Evolutionary conservation across 2,329 filamentous ascomycete species (phyloP), one percentile per base, ranked within the genome.

Genomic region (Cercospora sp.): DNA sequence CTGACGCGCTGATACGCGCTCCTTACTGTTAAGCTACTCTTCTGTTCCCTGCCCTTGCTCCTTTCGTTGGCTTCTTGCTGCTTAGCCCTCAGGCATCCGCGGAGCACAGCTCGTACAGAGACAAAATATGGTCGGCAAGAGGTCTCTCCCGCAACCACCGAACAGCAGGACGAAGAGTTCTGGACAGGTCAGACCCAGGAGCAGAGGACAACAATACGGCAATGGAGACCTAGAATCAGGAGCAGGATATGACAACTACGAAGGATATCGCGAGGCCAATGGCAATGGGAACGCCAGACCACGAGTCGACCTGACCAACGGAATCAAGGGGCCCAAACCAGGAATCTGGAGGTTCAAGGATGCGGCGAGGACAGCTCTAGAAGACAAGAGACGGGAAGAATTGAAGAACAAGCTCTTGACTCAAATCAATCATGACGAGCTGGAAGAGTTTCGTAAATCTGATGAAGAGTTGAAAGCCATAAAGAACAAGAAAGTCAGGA

Each of bases 381-480:
- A 82, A 66, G 79, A 83, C 66, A 76, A 80, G 51, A 80, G 81
- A 28, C 79, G 83, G 26, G 77, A 79, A 13, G 79, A 83, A 20
- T 75, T 87, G 73, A 87, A 87, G 75, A 78, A 81, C 63, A 79
- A 81, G 69, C 75, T 87, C 9, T 77, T 84, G 28, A 75, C 82
- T 1, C 81, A 80, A 30, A 80, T 87, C 39, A 79, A 85, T 39
- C 77, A 80, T 13, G 77, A 83, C 6, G 77, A 78, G 7, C 76
- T 86, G 18, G 84, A 87, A 72, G 77, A 80, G 36, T 86, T 79
- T 72, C 78, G 85, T 20, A 86, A 85, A 73, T 82, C 78, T 36
- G 81, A 85, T 2, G 81, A 84, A n/a, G 82, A 87, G 77, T 75
- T 87, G 51, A 86, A 87, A 75, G 74, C 72, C 7, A 84, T 87